These are phyloP conservation scores for Pythium vanterpoolii DNA, from an alignment of 352 stramenopile genomes.

Conservation along the genomic window DNA sequence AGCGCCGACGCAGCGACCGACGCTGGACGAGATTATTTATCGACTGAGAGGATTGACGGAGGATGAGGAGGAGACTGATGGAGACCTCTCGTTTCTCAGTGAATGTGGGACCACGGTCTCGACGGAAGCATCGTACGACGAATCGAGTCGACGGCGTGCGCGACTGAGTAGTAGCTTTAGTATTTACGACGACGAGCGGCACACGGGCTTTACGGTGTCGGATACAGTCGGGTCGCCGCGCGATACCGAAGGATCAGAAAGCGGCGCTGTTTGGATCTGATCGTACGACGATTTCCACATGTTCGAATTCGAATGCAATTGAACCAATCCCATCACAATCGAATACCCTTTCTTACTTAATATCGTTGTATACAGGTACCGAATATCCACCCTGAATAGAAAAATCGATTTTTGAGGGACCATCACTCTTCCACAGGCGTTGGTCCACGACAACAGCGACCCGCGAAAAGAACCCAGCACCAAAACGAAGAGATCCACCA, in stretches of 20 bases:
- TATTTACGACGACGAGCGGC: slow-evolving; percentile 1
- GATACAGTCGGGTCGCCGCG: slow-evolving; percentile 1
- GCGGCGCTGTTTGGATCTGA: slow-evolving; percentile 13
- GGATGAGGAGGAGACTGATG: not conserved
- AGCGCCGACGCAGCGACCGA: slow-evolving; percentile 26
- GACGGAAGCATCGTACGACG: not conserved
- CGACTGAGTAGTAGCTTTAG: slow-evolving; percentile 17
- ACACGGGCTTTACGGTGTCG: not conserved
- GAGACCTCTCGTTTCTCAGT: not conserved
- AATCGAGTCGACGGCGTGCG: not conserved
- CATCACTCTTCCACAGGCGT: slow-evolving; percentile 9
- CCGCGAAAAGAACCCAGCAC: not conserved
- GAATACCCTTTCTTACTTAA: not conserved
- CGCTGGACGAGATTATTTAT: slow-evolving; percentile 26
- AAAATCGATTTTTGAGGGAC: not conserved
- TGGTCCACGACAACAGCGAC: not conserved
- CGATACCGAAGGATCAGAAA: slow-evolving; percentile 10
- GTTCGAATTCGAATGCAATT: slow-evolving; percentile 7
- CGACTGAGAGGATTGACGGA: slow-evolving; percentile 4
- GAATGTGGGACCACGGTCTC: not conserved
- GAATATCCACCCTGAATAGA: not conserved
- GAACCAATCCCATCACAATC: not conserved
- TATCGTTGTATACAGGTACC: not conserved
- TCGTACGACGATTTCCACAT: too few species aligned
- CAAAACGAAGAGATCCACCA: not conserved